phyloP scores from a whole-genome alignment of 306 rosid genomes.

The Inga leiocalycina region DNA sequence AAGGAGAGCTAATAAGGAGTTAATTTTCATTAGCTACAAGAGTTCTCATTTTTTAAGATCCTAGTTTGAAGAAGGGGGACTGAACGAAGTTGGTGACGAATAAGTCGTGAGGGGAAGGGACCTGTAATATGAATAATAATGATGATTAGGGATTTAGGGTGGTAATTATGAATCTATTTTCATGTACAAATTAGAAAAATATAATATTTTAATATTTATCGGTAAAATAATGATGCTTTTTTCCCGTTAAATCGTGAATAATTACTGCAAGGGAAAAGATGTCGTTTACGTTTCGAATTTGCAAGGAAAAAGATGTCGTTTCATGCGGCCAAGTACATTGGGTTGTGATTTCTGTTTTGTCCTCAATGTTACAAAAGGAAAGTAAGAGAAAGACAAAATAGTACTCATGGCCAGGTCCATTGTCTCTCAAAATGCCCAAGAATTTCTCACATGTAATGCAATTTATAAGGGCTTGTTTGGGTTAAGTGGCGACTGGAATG shows the following conservation, averaged over 20 bases:
- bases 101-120: constrained; percentile 36
- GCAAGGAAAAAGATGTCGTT: no score
- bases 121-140: constrained; percentile 38
- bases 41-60: neutral
- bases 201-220: no score
- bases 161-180: constrained; percentile 36
- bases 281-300: no score
- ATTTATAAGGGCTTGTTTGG: no score
- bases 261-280: no score
- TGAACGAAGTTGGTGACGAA: constrained; percentile 30
- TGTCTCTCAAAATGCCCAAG: neutral
- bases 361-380: neutral
- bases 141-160: constrained; percentile 12
- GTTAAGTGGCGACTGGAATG: no score
- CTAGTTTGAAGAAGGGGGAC: neutral
- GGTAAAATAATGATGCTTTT: neutral
- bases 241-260: neutral
- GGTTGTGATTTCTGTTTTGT: neutral
- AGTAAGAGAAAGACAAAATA: constrained; percentile 11
- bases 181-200: neutral
- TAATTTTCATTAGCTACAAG: neutral
- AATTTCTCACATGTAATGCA: neutral
- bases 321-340: no score
- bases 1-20: neutral
- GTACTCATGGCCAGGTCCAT: neutral